Evolutionary conservation across 1,284 basidiomycete species (phyloP).

Genomic region (Cryptococcus sp.): DNA sequence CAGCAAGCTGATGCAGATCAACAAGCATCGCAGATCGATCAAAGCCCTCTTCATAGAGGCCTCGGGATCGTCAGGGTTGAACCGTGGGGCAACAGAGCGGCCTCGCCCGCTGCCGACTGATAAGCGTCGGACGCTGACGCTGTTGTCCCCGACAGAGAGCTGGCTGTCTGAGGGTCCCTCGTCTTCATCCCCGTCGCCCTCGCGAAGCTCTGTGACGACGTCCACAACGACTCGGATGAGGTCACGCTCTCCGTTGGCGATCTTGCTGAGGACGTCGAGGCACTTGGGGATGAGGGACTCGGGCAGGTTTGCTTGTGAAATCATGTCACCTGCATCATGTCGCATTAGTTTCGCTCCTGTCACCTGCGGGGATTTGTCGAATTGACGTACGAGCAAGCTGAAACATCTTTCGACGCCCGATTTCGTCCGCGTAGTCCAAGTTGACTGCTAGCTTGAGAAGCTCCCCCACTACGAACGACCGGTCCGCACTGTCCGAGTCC

Average conservation of each 20-base stretch:
- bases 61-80: slow-evolving; percentile 32
- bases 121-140: slow-evolving; percentile 3
- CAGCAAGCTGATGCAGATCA: slow-evolving; percentile 84
- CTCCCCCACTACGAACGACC: slow-evolving; percentile 74
- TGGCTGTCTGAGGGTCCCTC: slow-evolving; percentile 25
- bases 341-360: background rate
- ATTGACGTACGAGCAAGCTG: slow-evolving; percentile 67
- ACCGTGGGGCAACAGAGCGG: slow-evolving; percentile 13
- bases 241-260: slow-evolving; percentile 81
- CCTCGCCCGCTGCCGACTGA: slow-evolving; percentile 10
- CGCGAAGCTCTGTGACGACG: slow-evolving; percentile 77
- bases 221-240: slow-evolving; percentile 93
- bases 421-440: slow-evolving; percentile 91
- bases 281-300: slow-evolving; percentile 73
- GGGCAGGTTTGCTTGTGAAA: slow-evolving; percentile 76
- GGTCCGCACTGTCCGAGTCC: slow-evolving; percentile 2
- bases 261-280: slow-evolving; percentile 80
- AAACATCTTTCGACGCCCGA: slow-evolving; percentile 89
- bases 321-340: slow-evolving; percentile 67
- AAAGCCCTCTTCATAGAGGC: slow-evolving; percentile 55
- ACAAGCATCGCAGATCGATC: slow-evolving; percentile 78
- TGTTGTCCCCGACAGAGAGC: slow-evolving; percentile 17
- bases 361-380: background rate
- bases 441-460: slow-evolving; percentile 75
- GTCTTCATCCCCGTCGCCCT: slow-evolving; percentile 55